Base-by-base conservation (phyloP, 2,329 filamentous ascomycete genomes). In the Sporothrix luriei region DNA sequence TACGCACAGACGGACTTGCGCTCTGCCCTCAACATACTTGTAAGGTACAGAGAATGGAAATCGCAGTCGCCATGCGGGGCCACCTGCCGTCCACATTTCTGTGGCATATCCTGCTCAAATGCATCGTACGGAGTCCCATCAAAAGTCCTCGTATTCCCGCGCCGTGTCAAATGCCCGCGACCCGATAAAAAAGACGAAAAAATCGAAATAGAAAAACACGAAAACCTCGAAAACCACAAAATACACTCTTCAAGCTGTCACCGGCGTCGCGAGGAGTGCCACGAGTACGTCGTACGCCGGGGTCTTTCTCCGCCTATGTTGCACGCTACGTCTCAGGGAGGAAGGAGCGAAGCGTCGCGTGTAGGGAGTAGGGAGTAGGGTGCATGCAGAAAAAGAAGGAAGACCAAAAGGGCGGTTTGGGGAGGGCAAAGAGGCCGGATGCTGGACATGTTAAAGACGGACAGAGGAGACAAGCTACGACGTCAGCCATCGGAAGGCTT, bases 341-440 rank as follows among this genome's bases (percentile, higher is more conserved):
- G 33, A 61, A 43, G 33, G 55, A 43, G 33, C 55, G 55, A 61
- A 61, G n/a, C 33, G 6, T 24, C 9, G 55, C 9, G 29, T 33
- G 19, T 40, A 5, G n/a, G n/a, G n/a, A n/a, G n/a, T n/a, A n/a
- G n/a, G n/a, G n/a, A n/a, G n/a, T n/a, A n/a, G 19, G 10, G 29
- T 40, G 19, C 29, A 38, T 59, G 55, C 21, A 40, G 55, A 43
- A 59, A 43, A 59, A 59, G 33, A 59, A 24, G 13, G 33, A 43
- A 61, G 33, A 21, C 33, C 33, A 61, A 43, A 61, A 61, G 13
- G 49, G n/a, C n/a, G n/a, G n/a, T n/a, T n/a, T n/a, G n/a, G n/a
- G 21, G 11, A 52, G 9, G 21, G 33, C 33, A 29, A 26, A 55
- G 26, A 40, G 19, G 19, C 16, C 33, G n/a, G 7, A 13, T 16